Evolutionary conservation across 208 protist species (phyloP), one percentile per base, ranked within the genome.

Genomic region (Trichomonas tenax): DNA sequence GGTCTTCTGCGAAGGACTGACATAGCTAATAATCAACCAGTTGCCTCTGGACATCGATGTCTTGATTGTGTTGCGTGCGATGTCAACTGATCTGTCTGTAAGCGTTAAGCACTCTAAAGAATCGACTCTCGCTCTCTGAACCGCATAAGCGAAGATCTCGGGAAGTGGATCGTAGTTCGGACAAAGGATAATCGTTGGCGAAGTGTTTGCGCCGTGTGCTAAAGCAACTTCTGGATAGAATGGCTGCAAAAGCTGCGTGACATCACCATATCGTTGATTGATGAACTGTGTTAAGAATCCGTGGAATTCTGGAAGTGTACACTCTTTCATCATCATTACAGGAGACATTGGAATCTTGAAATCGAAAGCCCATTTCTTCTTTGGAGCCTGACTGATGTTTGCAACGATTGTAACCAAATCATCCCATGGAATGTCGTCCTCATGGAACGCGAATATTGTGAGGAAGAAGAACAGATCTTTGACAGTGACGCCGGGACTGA

Each of bases 401-500:
- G 17, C 15, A 38, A 58, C 36, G 26, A 93, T 93, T 51, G 1
- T 26, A 15, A 26, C 8, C 3, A 93, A 51, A 38, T 93, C 86
- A 51, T 51, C 44, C 44, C 44, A 58, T 48, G 41, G 41, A 26
- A 34, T 14, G 38, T 93, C 44, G 36, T 93, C 45, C 34, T 48
- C 11, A 8, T 48, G 23, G 44, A 93, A 93, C 0, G 44, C 44
- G 17, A 44, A 38, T 21, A 93, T 34, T n/a, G 44, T 48, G 0
- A 93, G 44, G 86, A 93, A 93, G 44, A 48, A 93, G n/a, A 51
- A 51, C n/a, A 44, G 51, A 38, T 93, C 86, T 44, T 93, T 93
- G 26, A 51, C n/a, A 38, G 86, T 44, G 15, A 93, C 14, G 8
- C 41, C 45, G 15, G 86, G 44, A 58, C 26, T n/a, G 2, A 93